Evolutionary conservation across 1,139 yeast genomes (phyloP).

Genomic region (Suhomyces bokatorum): DNA sequence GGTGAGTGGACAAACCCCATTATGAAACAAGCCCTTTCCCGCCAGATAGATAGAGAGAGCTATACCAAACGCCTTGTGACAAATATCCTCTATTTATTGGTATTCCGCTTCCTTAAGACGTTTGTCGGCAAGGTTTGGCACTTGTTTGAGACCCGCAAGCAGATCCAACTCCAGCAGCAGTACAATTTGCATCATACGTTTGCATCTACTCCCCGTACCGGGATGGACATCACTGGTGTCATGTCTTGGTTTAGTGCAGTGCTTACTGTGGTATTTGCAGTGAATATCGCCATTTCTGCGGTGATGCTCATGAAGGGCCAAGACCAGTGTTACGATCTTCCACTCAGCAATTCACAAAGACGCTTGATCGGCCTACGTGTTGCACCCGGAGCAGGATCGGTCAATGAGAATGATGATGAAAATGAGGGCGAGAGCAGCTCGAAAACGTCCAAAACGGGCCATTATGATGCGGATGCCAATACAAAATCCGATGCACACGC

Average conservation of each 20-base stretch:
- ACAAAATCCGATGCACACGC: neutral
- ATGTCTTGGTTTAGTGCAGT: constrained; percentile 4
- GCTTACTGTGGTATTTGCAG: constrained; percentile 13
- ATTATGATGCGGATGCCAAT: neutral
- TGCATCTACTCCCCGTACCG: neutral
- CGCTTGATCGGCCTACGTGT: constrained; percentile 33
- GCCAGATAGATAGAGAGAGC: constrained; percentile 37
- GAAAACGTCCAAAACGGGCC: neutral
- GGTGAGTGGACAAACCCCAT: constrained; percentile 48
- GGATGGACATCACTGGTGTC: neutral
- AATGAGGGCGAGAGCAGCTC: constrained; percentile 12
- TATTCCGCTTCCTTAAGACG: constrained; percentile 21
- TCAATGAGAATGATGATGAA: constrained; percentile 1
- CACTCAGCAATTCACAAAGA: constrained; percentile 40
- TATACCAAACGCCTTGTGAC: constrained; percentile 25
- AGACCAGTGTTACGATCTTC: constrained; percentile 46
- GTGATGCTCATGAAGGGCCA: constrained; percentile 28
- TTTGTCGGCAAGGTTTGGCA: constrained; percentile 14
- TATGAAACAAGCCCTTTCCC: constrained; percentile 34
- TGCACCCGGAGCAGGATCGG: neutral
- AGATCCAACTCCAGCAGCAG: constrained; percentile 10
- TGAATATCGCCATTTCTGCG: constrained; percentile 21
- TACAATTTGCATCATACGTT: constrained; percentile 10
- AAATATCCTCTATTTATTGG: constrained; percentile 21
- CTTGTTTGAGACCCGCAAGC: constrained; percentile 13